phyloP scores from a whole-genome alignment of 2,329 filamentous ascomycete genomes.

The Diaporthe velutina region DNA sequence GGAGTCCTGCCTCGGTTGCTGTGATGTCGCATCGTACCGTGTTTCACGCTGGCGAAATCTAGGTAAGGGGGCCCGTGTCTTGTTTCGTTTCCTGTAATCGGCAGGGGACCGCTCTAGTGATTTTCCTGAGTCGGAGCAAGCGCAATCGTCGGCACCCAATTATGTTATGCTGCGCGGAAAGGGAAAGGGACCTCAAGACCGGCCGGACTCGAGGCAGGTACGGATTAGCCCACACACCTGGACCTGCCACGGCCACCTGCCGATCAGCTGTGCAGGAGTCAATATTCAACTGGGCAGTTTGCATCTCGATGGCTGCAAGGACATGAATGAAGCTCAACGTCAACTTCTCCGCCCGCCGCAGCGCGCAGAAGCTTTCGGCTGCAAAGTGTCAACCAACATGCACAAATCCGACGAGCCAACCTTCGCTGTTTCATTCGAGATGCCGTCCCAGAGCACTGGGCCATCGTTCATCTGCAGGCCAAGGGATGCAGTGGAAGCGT shows the following conservation, averaged over 20 bases:
- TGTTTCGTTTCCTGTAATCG: conserved; percentile 27
- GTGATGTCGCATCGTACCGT: conserved; percentile 5
- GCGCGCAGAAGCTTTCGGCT: conserved; percentile 19
- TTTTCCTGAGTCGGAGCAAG: conserved; percentile 5
- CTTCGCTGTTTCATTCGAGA: conserved; percentile 23
- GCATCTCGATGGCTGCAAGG: background rate
- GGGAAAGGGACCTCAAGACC: background rate
- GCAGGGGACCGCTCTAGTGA: background rate
- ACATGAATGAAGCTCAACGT: background rate
- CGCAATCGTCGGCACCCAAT: background rate
- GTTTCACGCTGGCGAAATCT: conserved; percentile 1
- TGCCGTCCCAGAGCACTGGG: conserved; percentile 29
- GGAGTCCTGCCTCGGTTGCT: background rate
- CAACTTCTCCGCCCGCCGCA: background rate
- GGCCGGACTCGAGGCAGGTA: background rate
- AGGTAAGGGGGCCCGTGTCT: conserved; percentile 25
- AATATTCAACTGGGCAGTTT: background rate
- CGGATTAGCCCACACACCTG: too few species aligned
- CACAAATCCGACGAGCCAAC: conserved; percentile 22
- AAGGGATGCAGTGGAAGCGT: background rate
- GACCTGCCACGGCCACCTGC: background rate
- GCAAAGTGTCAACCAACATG: conserved; percentile 2
- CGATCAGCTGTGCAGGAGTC: background rate
- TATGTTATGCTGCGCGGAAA: background rate
- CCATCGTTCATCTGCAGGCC: background rate